phyloP scores from a whole-genome alignment of 441 rosid species.

The Pelargonium fulgidum region DNA sequence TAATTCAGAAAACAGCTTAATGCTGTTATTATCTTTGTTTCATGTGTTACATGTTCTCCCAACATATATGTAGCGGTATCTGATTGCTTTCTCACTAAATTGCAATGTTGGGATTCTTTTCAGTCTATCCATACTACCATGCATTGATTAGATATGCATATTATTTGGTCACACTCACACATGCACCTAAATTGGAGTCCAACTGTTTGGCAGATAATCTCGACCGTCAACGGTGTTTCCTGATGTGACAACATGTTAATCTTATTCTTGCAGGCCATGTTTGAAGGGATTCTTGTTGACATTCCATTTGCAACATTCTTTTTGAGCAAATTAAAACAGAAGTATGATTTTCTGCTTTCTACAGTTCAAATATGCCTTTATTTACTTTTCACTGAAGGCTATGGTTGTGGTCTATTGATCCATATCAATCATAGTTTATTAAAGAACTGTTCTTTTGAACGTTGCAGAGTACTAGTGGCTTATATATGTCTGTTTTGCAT shows the following conservation, averaged over 20 bases:
- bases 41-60: neutral
- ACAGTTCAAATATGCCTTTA: neutral
- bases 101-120: neutral
- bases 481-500: neutral
- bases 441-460: neutral
- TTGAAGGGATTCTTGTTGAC: conserved; percentile 98
- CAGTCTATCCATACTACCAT: conserved; percentile 1
- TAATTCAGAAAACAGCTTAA: neutral
- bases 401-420: neutral
- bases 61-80: neutral
- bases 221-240: conserved; percentile 8
- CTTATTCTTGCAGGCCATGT: conserved; percentile 76
- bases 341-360: conserved; percentile 39
- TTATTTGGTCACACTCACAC: neutral
- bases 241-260: conserved; percentile 12
- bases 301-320: conserved; percentile 98
- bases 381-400: neutral
- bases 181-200: neutral
- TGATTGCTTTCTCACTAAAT: neutral
- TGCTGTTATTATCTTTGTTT: conserved; percentile 5
- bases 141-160: too few species aligned
- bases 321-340: conserved; percentile 94
- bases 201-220: neutral
- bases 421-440: neutral
- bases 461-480: neutral